These are phyloP conservation scores for Malassezia japonica DNA, from an alignment of 1,284 basidiomycete genomes.

Conservation along the genomic window DNA sequence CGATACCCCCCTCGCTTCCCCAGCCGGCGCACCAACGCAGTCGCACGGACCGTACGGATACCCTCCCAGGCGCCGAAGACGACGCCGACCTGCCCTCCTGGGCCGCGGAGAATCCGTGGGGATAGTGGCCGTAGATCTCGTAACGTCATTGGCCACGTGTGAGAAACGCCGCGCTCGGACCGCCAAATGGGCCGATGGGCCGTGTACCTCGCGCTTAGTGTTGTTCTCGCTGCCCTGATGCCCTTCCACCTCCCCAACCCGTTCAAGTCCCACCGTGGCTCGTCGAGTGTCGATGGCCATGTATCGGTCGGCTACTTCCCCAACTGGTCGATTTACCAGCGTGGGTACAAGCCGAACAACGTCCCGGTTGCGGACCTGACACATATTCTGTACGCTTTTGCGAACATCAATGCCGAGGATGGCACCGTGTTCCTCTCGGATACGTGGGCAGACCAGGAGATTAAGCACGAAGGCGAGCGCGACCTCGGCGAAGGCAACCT, in stretches of 20 bases:
- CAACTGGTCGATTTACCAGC: slow-evolving; percentile 82
- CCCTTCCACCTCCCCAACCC: slow-evolving; percentile 4
- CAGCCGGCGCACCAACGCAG: no score
- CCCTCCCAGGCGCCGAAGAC: no score
- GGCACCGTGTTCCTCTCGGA: slow-evolving; percentile 59
- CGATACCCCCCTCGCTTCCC: not conserved
- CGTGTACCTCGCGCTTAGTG: not conserved
- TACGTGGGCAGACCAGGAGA: slow-evolving; percentile 64
- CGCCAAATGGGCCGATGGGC: not conserved
- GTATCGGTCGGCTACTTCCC: slow-evolving; percentile 25
- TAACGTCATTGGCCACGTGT: not conserved
- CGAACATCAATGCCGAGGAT: slow-evolving; percentile 65
- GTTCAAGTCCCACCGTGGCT: not conserved
- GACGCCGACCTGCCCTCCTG: not conserved
- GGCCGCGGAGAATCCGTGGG: slow-evolving; percentile 16
- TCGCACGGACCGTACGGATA: no score
- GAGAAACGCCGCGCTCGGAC: not conserved
- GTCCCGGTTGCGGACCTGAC: slow-evolving; percentile 63
- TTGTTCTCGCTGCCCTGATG: not conserved
- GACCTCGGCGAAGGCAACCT: slow-evolving; percentile 59
- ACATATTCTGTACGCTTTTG: slow-evolving; percentile 79
- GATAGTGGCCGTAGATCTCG: not conserved
- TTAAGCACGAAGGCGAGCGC: slow-evolving; percentile 57
- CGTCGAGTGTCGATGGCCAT: not conserved
- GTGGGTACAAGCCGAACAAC: slow-evolving; percentile 62